Base-by-base conservation (phyloP, 345 rosid genomes). In the Bruguiera gymnorhiza region DNA sequence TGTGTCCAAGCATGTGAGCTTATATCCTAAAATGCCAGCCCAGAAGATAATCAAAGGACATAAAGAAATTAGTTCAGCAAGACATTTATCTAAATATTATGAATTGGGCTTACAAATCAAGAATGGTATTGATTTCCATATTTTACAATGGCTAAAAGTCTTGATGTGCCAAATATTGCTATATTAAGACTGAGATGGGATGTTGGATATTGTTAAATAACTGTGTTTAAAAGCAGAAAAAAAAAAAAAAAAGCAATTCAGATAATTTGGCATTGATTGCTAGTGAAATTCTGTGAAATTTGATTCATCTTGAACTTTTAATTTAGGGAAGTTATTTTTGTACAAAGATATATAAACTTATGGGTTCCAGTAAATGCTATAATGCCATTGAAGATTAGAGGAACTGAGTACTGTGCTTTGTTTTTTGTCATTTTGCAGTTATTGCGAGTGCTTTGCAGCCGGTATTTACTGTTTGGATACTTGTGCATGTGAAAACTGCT, bases 381-480 rank as follows among this genome's bases (percentile, higher is more conserved):
- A 26, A 21, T 55, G 59, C 29, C 9, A n/a, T 27, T 55, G 60
- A 21, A 55, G 29, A 62, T 43, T 43, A 11, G 50, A 43, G 19
- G 19, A 43, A 43, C 50, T 43, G 19, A 43, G 19, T 43, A 43
- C 18, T 43, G 18, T 43, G 57, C 63, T 70, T 6, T 20, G 34
- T 36, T 26, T 36, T 69, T 60, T 63, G 70, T 70, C 39, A 43
- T 59, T 77, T 62, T 50, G 60, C 82, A 84, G 86, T 66, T 80
- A 80, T 20, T 84, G 86, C 8, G 86, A 82, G 68, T 84, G 84
- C 74, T 84, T 78, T 80, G 78, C 76, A 8, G 75, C 79, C 2
- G 78, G 85, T 57, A 16, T 73, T 60, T 80, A 78, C 71, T 84
- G 86, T 56, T 64, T 51, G 1, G 78, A 73, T 39, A 71, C 72